Evolutionary conservation across 176 grass and related monocot genomes (phyloP).

Genomic region (Bromus sterilis): DNA sequence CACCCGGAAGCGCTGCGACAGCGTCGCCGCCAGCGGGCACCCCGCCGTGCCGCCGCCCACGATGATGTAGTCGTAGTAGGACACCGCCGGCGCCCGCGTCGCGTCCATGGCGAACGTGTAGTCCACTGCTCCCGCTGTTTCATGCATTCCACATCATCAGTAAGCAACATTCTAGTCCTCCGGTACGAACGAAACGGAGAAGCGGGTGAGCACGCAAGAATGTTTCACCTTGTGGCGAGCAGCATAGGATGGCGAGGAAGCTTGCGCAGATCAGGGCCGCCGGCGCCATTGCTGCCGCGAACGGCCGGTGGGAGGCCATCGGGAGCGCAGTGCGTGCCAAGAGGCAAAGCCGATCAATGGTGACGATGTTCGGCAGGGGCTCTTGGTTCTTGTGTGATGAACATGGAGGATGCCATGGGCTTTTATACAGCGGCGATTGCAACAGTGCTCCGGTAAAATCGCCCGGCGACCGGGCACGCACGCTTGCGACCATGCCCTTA

Average conservation of each 20-base stretch:
- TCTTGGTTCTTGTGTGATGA: neutral
- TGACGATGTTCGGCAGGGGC: neutral
- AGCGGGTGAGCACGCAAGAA: no score
- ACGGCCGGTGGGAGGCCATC: neutral
- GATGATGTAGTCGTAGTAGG: conserved; percentile 89
- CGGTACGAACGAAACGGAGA: no score
- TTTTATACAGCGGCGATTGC: conserved; percentile 25
- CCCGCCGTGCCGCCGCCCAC: conserved; percentile 82
- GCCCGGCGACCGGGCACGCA: neutral
- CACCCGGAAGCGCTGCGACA: conserved; percentile 55
- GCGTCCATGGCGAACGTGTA: conserved; percentile 71
- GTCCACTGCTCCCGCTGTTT: neutral
- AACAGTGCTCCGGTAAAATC: neutral
- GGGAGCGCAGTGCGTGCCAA: neutral
- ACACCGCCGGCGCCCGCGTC: conserved; percentile 29
- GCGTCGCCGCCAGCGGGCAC: conserved; percentile 67
- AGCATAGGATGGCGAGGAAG: neutral
- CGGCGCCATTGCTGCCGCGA: neutral
- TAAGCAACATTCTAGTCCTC: no score
- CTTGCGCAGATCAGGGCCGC: neutral
- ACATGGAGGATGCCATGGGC: neutral
- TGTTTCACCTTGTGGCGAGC: conserved; percentile 18
- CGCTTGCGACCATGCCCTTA: neutral
- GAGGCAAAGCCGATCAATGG: neutral
- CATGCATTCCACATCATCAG: no score